A percentile compares a stretch with the other conserved stretches of the same genome.
These are phyloP conservation scores for Gnaphalium uliginosum DNA, from an alignment of 129 eudicot species.

Conservation along the genomic window DNA sequence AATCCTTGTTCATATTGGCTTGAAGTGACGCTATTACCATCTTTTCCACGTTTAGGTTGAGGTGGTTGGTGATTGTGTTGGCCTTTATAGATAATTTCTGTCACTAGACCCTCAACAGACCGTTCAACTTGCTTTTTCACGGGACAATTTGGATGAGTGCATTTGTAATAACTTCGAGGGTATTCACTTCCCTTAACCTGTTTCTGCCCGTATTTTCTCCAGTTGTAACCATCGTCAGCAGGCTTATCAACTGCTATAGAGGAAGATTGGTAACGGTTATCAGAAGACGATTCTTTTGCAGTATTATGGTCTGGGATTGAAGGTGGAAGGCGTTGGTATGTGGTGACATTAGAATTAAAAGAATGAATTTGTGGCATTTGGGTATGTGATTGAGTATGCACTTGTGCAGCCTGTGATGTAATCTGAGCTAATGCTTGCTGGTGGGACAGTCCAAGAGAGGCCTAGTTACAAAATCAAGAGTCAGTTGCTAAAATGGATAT, in stretches of 20 bases:
- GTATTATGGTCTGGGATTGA: conserved; percentile 34
- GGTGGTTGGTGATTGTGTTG: conserved; percentile 89
- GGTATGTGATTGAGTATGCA: conserved; percentile 52
- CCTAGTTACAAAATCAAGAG: conserved; percentile 37
- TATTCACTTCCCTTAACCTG: conserved; percentile 92
- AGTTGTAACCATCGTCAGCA: conserved; percentile 84
- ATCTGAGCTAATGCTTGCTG: conserved; percentile 73
- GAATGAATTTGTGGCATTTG: conserved; percentile 47
- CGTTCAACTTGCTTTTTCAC: conserved; percentile 94
- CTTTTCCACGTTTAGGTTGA: conserved; percentile 68
- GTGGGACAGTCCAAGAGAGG: conserved; percentile 72
- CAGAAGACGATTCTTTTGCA: conserved; percentile 47
- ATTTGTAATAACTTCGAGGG: conserved; percentile 92
- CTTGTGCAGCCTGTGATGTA: conserved; percentile 58
- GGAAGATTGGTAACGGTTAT: conserved; percentile 58
- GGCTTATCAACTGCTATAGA: conserved; percentile 73
- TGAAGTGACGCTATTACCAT: conserved; percentile 42
- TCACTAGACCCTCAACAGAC: conserved; percentile 78
- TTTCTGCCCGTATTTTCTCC: conserved; percentile 96
- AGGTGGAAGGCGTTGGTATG: conserved; percentile 52
- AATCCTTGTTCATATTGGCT: conserved; percentile 43
- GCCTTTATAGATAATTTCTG: conserved; percentile 86
- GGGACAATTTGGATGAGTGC: conserved; percentile 76
- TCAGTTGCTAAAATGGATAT: conserved; percentile 25
- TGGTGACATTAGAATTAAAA: conserved; percentile 41